Base-by-base conservation (phyloP, 73 alveolate genomes). In the Blepharisma stoltei region DNA sequence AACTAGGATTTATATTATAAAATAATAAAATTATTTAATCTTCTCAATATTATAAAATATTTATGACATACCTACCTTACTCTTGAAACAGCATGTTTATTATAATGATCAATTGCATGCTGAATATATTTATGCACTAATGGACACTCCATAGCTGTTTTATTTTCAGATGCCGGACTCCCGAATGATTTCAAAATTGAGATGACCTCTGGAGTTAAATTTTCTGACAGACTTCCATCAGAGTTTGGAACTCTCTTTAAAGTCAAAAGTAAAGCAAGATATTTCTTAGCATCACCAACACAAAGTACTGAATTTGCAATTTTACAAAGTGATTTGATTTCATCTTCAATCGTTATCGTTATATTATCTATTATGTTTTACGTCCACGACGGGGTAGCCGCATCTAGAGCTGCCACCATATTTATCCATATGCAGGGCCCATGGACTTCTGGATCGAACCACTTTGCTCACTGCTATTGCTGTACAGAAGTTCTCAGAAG, bases 201-300 rank as follows among this genome's bases (percentile, higher is more conserved):
- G 23, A 65, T 38, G 7, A 83, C 86, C 70, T 89, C 98, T 6
- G 88, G 93, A 55, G 94, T 73, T 9, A 95, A 83, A 65, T 86
- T 54, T 0, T 88, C 85, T 25, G 96, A 82, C 4, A 93, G 90
- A 43, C 65, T 43, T 38, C 55, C 55, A 69, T 81, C 95, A 18
- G 78, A 55, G 9, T 81, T 88, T 37, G 81, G 70, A 47, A 70
- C 82, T 32, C 71, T 85, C 71, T 89, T 89, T 7, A 92, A 80
- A 32, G 94, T 81, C n/a, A 92, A 52, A 6, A 92, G 50, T 0
- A 91, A 88, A 41, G 89, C 38, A 27, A 92, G 76, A 83, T 54
- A 92, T 75, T 82, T 89, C 71, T 83, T 79, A 43, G 81, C 80
- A 78, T 92, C 98, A 32, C 98, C 98, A 43, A 92, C 81, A 25